Evolutionary conservation across 345 rosid genomes (phyloP).

Genomic region (Populus simonii): DNA sequence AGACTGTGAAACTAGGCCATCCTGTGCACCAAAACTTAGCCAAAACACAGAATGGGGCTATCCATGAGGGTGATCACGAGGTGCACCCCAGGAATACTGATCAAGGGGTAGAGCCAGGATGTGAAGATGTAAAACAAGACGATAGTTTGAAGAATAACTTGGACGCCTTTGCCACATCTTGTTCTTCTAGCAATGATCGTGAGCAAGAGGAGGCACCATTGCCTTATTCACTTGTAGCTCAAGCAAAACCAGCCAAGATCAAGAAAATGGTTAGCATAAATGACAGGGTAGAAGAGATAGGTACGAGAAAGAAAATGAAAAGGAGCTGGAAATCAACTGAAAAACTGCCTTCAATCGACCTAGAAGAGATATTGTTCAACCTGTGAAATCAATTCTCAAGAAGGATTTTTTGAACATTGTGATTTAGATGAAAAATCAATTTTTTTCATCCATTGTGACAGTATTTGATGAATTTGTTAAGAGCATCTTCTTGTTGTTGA

Average conservation of each 20-base stretch:
- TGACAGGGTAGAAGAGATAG: constrained; percentile 44
- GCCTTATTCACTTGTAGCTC: not conserved
- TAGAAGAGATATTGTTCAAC: constrained; percentile 30
- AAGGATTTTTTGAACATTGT: constrained; percentile 9
- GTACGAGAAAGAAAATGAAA: constrained; percentile 23
- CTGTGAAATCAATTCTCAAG: constrained; percentile 51
- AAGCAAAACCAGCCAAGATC: constrained; percentile 37
- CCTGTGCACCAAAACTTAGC: not conserved
- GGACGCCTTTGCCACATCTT: not conserved
- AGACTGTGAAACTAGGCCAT: constrained; percentile 31
- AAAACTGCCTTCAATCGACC: constrained; percentile 25
- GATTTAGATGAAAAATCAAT: not conserved
- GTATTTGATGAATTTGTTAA: not conserved
- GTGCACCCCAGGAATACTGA: constrained; percentile 3
- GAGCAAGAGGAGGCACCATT: constrained; percentile 14
- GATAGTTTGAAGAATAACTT: not conserved
- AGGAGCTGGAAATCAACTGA: constrained; percentile 26
- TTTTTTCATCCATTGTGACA: not conserved
- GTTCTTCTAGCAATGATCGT: not conserved
- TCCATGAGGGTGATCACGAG: not conserved
- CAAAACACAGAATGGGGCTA: not conserved
- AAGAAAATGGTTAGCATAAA: constrained; percentile 56
- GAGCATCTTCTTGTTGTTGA: not conserved
- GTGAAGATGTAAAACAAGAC: constrained; percentile 3
- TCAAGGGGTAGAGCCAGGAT: not conserved